Evolutionary conservation across 2,329 filamentous ascomycete species (phyloP), one percentile per base, ranked within the genome.

Genomic region (Knufia petricola): DNA sequence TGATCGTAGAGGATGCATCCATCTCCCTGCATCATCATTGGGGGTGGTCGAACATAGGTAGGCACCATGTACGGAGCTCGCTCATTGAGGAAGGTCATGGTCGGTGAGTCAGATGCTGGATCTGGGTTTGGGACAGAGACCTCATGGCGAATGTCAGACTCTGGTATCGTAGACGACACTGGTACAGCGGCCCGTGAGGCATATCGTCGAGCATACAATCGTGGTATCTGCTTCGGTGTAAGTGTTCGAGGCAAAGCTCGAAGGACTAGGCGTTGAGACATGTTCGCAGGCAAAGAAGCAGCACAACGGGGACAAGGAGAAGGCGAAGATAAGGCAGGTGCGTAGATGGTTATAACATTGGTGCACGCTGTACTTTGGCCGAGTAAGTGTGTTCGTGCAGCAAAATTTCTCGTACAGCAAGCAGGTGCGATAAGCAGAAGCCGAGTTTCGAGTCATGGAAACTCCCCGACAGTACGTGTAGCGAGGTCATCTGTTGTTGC

Each of bases 21-120:
- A 63, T 87, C 73, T 55, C 89, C 92, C 64, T 82, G 85, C 50
- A 88, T 81, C 66, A 98, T 95, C 62, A 96, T 85, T 1, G 88
- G 87, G 38, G 85, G 77, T 42, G 92, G 90, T 21, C 92, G 86
- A 46, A 87, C 81, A 68, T 98, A 98, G 46, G 92, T 98, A 1
- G 88, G 84, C 23, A 98, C 85, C 90, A 98, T 96, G 69, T 82
- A 96, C 2, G 85, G 84, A 26, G 82, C 76, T 60, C 88, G 81
- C 52, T 86, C 79, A 57, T 79, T 75, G 55, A 95, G 79, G 51
- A 95, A 76, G 24, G 81, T 76, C 28, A 81, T 78, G 55, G 86
- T 94, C 59, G 79, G 71, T 1, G 87, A 92, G 66, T 87, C 83
- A 41, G 77, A 60, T 12, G 80, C 62, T 30, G 87, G 87, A 61